Base-by-base conservation (phyloP, 176 grass and related monocot genomes). In the Phoenix roebelenii region DNA sequence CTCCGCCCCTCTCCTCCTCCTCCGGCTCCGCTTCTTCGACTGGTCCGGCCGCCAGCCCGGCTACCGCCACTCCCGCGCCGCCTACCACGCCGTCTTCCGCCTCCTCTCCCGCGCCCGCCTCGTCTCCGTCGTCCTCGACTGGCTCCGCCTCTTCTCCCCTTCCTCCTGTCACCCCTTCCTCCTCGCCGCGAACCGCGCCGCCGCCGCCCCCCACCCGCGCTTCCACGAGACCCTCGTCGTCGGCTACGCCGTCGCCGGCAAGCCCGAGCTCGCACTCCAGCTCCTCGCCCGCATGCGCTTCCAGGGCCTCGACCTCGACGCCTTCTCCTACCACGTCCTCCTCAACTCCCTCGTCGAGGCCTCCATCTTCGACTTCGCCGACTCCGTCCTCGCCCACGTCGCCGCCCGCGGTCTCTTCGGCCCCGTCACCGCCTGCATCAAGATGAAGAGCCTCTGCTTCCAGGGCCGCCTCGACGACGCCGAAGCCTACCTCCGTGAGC, bases 271-370 rank as follows among this genome's bases (percentile, higher is more conserved):
- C 22, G 93, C 75, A 12, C 85, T 97, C 60, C 59, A 23, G 30
- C 54, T 83, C 60, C 69, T 97, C 5, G 81, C 81, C 7, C 77
- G 70, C 54, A 91, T 91, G 87, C 87, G 93, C 25, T 97, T 80
- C 74, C 57, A 54, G 14, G 93, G 93, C 67, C 51, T 88, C 44
- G 70, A 83, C 74, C 78, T 87, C 20, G 55, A 97, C 49, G 52
- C 54, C 19, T 83, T 88, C 78, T 79, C 93, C 12, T 85, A 77
- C 1, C 77, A 80, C 61, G 69, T 97, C 55, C 82, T 97, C 55
- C 72, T 97, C 69, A 97, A 91, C 69, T 86, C 93, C 22, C 87
- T 97, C 35, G 93, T 88, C 14, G 87, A 91, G 7, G 82, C 84
- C 12, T 97, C 93, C 52, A 57, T 83, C 54, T 85, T 85, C 64